phyloP scores from a whole-genome alignment of 2,329 filamentous ascomycete genomes.

The Alternaria triticimaculans region DNA sequence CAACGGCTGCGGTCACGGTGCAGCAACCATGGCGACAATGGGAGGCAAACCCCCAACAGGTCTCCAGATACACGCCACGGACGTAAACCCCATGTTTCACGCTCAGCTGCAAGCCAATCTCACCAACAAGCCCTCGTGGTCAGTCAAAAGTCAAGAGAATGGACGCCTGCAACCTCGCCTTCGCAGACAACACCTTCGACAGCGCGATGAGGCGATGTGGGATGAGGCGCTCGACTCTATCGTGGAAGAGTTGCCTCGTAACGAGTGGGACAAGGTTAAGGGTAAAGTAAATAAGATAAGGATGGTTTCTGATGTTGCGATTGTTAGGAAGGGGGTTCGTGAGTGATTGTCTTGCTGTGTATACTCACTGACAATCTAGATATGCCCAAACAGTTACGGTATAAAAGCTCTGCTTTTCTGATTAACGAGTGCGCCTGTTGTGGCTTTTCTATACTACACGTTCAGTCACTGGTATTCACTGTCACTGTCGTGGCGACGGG shows the following conservation, averaged over 20 bases:
- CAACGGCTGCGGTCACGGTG: neutral
- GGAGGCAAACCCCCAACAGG: accelerated
- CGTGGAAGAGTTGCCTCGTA: neutral
- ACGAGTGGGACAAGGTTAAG: neutral
- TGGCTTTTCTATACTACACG: no score
- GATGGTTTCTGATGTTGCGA: neutral
- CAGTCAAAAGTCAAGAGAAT: neutral
- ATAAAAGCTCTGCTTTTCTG: no score
- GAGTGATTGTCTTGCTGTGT: neutral
- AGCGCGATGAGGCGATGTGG: neutral
- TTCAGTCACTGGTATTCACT: no score
- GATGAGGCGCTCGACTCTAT: neutral
- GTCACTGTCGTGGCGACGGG: no score
- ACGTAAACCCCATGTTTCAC: neutral
- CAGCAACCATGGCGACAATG: neutral
- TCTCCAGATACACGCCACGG: neutral
- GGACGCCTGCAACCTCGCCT: neutral
- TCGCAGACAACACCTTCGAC: neutral
- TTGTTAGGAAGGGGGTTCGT: neutral
- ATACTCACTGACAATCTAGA: neutral
- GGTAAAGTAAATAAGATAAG: neutral
- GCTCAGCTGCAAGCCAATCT: neutral
- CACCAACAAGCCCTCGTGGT: neutral
- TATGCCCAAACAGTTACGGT: neutral
- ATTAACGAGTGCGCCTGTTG: no score